These are phyloP conservation scores for Hirsutella thompsonii DNA, from an alignment of 2,329 filamentous ascomycete species.

Conservation along the genomic window DNA sequence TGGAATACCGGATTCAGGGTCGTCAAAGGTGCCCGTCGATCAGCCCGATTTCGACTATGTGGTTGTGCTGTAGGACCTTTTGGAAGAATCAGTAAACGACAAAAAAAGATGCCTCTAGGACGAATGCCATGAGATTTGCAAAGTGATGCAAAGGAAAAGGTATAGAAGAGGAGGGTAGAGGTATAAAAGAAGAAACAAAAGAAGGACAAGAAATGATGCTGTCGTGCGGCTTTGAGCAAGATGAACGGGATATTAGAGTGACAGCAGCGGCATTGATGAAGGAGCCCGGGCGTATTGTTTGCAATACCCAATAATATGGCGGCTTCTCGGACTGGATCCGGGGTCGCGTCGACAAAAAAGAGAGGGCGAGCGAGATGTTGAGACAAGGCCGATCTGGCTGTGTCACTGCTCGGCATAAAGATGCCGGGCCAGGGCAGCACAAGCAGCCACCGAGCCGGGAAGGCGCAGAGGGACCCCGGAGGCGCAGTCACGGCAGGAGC, in stretches of 20 bases:
- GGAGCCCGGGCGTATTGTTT: background rate
- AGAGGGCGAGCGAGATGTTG: background rate
- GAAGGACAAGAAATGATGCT: background rate
- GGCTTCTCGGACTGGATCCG: background rate
- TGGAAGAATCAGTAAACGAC: background rate
- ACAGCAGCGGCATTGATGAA: background rate
- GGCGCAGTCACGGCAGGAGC: background rate
- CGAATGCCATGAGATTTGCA: background rate
- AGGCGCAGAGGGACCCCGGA: conserved; percentile 5
- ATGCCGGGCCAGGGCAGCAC: conserved; percentile 10
- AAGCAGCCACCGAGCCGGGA: conserved; percentile 3
- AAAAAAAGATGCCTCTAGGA: background rate
- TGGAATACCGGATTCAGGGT: background rate
- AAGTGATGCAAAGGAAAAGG: background rate
- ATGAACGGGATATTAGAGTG: background rate
- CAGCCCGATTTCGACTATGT: background rate
- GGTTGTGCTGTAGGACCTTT: no score
- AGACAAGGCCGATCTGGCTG: conserved; percentile 1
- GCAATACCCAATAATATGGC: background rate
- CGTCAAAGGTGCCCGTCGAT: no score
- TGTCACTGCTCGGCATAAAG: conserved; percentile 8
- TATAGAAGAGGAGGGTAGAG: background rate
- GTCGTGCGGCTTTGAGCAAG: no score
- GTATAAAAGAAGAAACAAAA: background rate
- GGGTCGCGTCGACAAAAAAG: background rate